Conservation (phyloP, 2,329 filamentous ascomycete genomes). For the Zymoseptoria passerinii region DNA sequence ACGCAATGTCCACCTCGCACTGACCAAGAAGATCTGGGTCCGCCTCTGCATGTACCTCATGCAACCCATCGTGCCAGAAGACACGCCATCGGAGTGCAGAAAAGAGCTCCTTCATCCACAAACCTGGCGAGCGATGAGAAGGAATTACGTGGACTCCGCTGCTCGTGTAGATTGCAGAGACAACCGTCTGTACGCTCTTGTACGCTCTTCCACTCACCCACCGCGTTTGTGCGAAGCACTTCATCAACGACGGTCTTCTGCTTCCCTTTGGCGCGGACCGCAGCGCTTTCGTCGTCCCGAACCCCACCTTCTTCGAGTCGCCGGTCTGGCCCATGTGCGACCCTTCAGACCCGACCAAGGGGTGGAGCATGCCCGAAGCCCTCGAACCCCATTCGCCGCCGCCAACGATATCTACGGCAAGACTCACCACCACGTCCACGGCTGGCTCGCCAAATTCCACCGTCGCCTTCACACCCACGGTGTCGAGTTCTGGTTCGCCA, state of each 20-base stretch:
- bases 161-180: slow-evolving; percentile 30
- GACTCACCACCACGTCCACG: slow-evolving; percentile 31
- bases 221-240: slow-evolving; percentile 26
- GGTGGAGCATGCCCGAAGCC: slow-evolving; percentile 35
- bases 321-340: slow-evolving; percentile 20
- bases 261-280: slow-evolving; percentile 33
- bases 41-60: slow-evolving; percentile 10
- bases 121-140: slow-evolving; percentile 3
- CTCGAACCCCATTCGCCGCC: slow-evolving; percentile 13
- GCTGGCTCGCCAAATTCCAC: slow-evolving; percentile 28
- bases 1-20: slow-evolving; percentile 22
- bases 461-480: slow-evolving; percentile 15
- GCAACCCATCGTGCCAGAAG: slow-evolving; percentile 4
- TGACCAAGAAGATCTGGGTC: slow-evolving; percentile 29
- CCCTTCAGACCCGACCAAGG: background rate
- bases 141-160: slow-evolving; percentile 29
- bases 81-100: too few relatives aligned
- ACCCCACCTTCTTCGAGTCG: slow-evolving; percentile 13
- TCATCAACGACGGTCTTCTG: slow-evolving; percentile 35
- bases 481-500: slow-evolving; percentile 25
- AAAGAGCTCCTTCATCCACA: too few relatives aligned
- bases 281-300: slow-evolving; percentile 31
- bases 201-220: slow-evolving; percentile 18
- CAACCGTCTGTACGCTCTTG: slow-evolving; percentile 22
- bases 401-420: slow-evolving; percentile 33